Base-by-base conservation (phyloP, 2,329 filamentous ascomycete species). In the Westerdykella ornata region DNA sequence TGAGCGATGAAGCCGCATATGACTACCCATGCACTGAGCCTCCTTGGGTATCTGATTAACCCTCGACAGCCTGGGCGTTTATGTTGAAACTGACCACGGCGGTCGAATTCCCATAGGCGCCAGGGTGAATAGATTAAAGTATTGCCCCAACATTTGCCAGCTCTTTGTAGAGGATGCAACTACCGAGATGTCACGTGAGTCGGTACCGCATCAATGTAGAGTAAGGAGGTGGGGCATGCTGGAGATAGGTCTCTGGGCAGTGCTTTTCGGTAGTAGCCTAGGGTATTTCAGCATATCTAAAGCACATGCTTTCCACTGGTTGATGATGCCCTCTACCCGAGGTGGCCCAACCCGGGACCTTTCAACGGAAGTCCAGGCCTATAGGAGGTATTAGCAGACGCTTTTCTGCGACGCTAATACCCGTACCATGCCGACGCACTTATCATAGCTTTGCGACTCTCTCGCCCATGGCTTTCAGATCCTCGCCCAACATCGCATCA, bases 401-500 rank as follows among this genome's bases (percentile, higher is more conserved):
- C n/a, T n/a, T n/a, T n/a, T n/a, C n/a, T n/a, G n/a, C n/a, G n/a
- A n/a, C n/a, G n/a, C n/a, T n/a, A n/a, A n/a, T n/a, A n/a, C n/a
- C n/a, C n/a, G n/a, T n/a, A n/a, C n/a, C n/a, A n/a, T 26, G 22
- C 22, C 4, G 12, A 9, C 8, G 8, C 22, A 26, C 22, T 26
- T 26, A 26, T 7, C 22, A 26, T 26, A 26, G 22, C 35, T 54
- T 51, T 3, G 48, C 45, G 15, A 49, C 46, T 20, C 52, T 57
- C 34, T 53, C 41, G 37, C 51, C 54, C 54, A 76, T 74, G 2
- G 46, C 65, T 37, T 70, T 66, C 16, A 75, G 55, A 64, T 77
- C 70, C 55, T 78, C 75, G 2, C 70, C 74, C 28, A 72, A 71
- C 32, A 70, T 60, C 31, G 67, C 65, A 62, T 77, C 72, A 44